A percentile compares a stretch with the other conserved stretches of the same genome.
phyloP scores from a whole-genome alignment of 306 rosid species.

The Sicyos edulis region DNA sequence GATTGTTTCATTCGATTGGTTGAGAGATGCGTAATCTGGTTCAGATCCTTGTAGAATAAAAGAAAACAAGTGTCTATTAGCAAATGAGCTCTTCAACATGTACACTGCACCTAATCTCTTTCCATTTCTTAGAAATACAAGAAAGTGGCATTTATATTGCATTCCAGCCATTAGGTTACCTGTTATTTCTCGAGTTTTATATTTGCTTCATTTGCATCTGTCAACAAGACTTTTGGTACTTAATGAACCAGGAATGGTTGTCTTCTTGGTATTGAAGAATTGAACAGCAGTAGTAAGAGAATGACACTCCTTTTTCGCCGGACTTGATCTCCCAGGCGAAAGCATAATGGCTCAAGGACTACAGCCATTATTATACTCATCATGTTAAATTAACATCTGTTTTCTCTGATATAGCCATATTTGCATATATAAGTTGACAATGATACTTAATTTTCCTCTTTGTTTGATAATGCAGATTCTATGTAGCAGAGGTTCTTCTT shows the following conservation, averaged over 20 bases:
- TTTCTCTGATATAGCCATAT: not conserved
- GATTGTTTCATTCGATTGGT: not conserved
- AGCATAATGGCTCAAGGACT: not conserved
- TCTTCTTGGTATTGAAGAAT: not conserved
- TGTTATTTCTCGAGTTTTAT: constrained; percentile 7
- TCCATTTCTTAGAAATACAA: not conserved
- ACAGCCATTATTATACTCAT: not conserved
- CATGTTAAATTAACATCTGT: constrained; percentile 27
- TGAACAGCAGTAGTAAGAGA: not conserved
- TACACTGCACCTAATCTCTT: not conserved
- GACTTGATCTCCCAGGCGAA: not conserved
- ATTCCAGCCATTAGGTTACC: not conserved
- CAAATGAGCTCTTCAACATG: too few relatives aligned
- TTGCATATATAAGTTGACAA: not conserved
- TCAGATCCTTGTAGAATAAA: not conserved
- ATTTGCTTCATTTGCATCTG: not conserved
- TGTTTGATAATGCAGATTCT: constrained; percentile 60
- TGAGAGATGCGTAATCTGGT: not conserved
- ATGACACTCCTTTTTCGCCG: not conserved
- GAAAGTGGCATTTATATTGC: not conserved
- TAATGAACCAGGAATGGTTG: not conserved
- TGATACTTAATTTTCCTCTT: not conserved
- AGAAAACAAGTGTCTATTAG: not conserved
- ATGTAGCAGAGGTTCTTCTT: constrained; percentile 88
- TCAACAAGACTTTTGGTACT: constrained; percentile 4